Evolutionary conservation across 495 filamentous ascomycete species (phyloP), one percentile per base, ranked within the genome.

Genomic region (Talaromyces trachyspermus): DNA sequence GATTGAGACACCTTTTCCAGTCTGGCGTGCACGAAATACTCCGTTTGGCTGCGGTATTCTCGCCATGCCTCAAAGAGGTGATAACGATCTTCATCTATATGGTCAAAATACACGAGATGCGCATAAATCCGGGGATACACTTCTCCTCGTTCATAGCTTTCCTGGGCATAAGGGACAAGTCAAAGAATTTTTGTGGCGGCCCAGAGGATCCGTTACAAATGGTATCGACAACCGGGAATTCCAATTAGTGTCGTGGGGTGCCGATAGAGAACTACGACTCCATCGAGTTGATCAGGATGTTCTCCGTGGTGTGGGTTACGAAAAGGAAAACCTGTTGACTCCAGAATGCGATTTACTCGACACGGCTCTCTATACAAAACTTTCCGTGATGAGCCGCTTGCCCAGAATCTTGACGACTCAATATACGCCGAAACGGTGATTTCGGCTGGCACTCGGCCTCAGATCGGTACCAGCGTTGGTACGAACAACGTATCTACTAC

Each of bases 181-280:
- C 19, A 95, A 95, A 54, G 91, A 97, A 48, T 95, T 97, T 49
- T 68, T 97, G 7, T 97, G 91, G 91, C 75, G 91, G 57, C 78
- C 78, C 25, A 81, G 90, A 44, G 91, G 90, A 12, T 66, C 62
- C 5, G 71, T 81, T n/a, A 71, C 80, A 5, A 78, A 88, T 45
- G 76, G 73, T n/a, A 63, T 82, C n/a, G 90, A 97, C 49, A 72
- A 91, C 49, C 79, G 90, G 42, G 90, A 95, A 33, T 95, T 95
- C 50, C 90, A 97, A 62, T 66, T 97, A 17, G 86, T 97, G 4
- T 88, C 89, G 3, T 97, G 90, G 90, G 88, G 89, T 17, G 83
- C 83, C 36, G 91, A 97, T 58, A 82, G 83, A 49, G 74, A 88
- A 53, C 74, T 97, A 42, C 81, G 84, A 14, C 71, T 97, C 32